These are phyloP conservation scores for Venturia oleaginea DNA, from an alignment of 2,329 filamentous ascomycete species.

Conservation along the genomic window DNA sequence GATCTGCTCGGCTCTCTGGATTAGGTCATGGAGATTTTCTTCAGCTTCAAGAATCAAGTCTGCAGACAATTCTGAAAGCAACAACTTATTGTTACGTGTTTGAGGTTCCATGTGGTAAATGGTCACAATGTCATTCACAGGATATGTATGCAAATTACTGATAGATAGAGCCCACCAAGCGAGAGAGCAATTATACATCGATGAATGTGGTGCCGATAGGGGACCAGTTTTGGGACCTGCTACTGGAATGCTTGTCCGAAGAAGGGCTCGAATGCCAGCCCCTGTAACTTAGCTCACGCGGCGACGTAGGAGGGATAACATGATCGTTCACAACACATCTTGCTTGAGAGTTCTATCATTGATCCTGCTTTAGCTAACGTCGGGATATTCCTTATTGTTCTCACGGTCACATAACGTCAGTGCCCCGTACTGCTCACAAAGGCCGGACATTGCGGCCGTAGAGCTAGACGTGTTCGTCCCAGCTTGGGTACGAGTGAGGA, in stretches of 20 bases:
- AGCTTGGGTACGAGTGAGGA: too few relatives aligned
- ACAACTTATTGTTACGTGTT: constrained; percentile 17
- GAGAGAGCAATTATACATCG: constrained; percentile 17
- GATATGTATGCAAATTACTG: constrained; percentile 16
- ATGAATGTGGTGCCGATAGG: constrained; percentile 16
- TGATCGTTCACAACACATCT: too few relatives aligned
- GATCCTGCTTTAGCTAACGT: too few relatives aligned
- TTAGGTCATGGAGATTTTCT: constrained; percentile 17
- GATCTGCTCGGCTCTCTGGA: constrained; percentile 17
- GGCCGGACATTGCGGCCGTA: too few relatives aligned
- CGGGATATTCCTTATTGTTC: too few relatives aligned
- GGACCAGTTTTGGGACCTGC: constrained; percentile 17
- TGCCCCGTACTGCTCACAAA: too few relatives aligned
- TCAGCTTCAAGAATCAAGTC: constrained; percentile 18
- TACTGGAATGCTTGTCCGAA: constrained; percentile 16
- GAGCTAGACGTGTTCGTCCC: too few relatives aligned
- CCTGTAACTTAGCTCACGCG: too few relatives aligned
- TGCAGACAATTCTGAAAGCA: constrained; percentile 17
- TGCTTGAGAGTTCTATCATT: too few relatives aligned
- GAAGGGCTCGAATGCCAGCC: constrained; percentile 16
- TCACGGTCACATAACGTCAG: too few relatives aligned
- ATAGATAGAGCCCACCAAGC: constrained; percentile 15
- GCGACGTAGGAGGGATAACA: too few relatives aligned
- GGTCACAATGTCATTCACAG: constrained; percentile 15
- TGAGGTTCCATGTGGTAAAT: constrained; percentile 17